Evolutionary conservation across 441 rosid genomes (phyloP), one percentile per base, ranked within the genome.

Genomic region (Kokia cookei): DNA sequence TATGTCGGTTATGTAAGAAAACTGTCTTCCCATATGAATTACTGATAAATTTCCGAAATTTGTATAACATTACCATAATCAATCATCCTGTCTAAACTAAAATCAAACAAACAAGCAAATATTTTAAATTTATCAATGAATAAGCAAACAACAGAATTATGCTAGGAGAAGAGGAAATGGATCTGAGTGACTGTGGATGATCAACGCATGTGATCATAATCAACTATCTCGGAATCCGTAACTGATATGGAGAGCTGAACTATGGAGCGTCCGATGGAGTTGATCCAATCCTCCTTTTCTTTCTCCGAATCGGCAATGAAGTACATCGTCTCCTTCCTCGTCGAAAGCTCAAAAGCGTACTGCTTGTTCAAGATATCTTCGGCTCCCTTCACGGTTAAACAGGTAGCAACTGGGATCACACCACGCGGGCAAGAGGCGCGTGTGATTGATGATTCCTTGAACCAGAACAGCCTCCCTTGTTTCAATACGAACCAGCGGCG

Each of bases 251-350:
- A 93, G 78, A 88, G 91, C 79, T 93, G 93, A 15, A 93, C 97
- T 22, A 93, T 90, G 4, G 93, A 90, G 50, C 95, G 77, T 5
- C 97, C 95, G 73, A 89, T 87, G 10, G 95, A 93, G 77, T 89
- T 93, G 86, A 93, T 91, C 97, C 97, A 90, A 62, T 91, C 95
- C 81, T 93, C 93, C 78, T 90, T 90, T 76, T 91, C 93, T 76
- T 88, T 89, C 81, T 93, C 97, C 0, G 93, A 81, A 68, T 90
- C 92, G 14, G 97, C 98, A 50, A 90, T 82, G 76, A 90, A 91
- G 73, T 84, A 91, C 94, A 91, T 89, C 12, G 93, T 93, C 24
- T 85, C 89, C 22, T 78, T 83, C 26, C 82, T 82, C 58, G 89
- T 86, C 1, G 96, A 89, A 1, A 93, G 73, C 86, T 90, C 91